Percentiles rank a stretch among this genome's conserved stretches.
Conservation (phyloP, 2,329 filamentous ascomycete species). For the Mycosphaerella sp. region DNA sequence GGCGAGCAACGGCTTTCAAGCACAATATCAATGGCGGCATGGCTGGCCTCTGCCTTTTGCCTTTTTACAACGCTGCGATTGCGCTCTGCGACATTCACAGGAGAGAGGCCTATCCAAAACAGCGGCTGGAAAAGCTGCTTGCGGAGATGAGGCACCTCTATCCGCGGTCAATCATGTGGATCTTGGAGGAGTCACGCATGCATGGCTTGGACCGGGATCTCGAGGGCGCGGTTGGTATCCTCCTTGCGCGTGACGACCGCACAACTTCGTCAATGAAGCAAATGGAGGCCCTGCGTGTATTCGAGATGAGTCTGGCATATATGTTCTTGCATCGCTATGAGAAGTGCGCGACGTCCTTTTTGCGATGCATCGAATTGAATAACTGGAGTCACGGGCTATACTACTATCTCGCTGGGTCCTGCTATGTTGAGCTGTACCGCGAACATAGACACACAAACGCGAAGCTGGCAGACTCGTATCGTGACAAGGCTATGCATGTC, state of each 20-base stretch:
- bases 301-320: conserved; percentile 71
- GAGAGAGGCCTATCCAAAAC: conserved; percentile 59
- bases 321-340: conserved; percentile 76
- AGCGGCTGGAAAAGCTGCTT: conserved; percentile 62
- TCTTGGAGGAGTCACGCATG: conserved; percentile 79
- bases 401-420: conserved; percentile 75
- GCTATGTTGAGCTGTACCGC: conserved; percentile 77
- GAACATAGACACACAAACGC: conserved; percentile 44
- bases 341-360: conserved; percentile 66
- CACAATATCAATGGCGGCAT: conserved; percentile 90
- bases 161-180: conserved; percentile 77
- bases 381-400: conserved; percentile 89
- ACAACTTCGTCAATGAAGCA: conserved; percentile 69
- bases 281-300: conserved; percentile 75
- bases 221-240: conserved; percentile 59
- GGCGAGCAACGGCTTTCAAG: conserved; percentile 74
- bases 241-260: conserved; percentile 38
- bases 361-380: conserved; percentile 67
- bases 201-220: conserved; percentile 61
- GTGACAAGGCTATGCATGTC: conserved; percentile 55
- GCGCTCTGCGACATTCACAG: conserved; percentile 85
- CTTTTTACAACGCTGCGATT: conserved; percentile 82
- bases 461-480: conserved; percentile 44
- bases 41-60: conserved; percentile 70
- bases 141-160: conserved; percentile 69